Percentiles rank a stretch among this genome's conserved stretches.
phyloP scores from a whole-genome alignment of 2,329 filamentous ascomycete genomes.

The Colletotrichum lindemuthianum region DNA sequence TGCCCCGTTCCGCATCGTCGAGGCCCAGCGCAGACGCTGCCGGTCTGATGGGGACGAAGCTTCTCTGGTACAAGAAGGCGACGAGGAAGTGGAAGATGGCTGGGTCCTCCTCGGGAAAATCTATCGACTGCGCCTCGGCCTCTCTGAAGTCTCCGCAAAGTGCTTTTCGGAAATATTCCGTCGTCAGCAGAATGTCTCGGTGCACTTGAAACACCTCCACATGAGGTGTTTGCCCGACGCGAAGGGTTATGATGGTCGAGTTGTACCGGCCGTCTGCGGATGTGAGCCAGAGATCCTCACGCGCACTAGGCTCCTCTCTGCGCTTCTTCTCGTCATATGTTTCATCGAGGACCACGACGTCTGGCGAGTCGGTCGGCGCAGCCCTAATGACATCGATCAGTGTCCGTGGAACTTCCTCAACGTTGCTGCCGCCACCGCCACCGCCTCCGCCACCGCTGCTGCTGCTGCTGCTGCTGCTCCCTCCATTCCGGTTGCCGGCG shows the following conservation, averaged over 20 bases:
- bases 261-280: conserved; percentile 60
- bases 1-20: conserved; percentile 55
- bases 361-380: conserved; percentile 49
- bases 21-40: conserved; percentile 51
- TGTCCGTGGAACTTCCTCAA: conserved; percentile 37
- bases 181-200: conserved; percentile 55
- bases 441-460: conserved; percentile 7
- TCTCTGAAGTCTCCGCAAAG: conserved; percentile 59
- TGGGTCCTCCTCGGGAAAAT: conserved; percentile 62
- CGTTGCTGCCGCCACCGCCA: conserved; percentile 1
- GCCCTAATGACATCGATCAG: conserved; percentile 53
- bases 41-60: conserved; percentile 57
- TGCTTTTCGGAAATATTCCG: conserved; percentile 60
- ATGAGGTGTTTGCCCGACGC: conserved; percentile 52
- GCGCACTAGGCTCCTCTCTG: conserved; percentile 49
- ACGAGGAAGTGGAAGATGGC: conserved; percentile 62
- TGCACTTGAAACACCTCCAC: conserved; percentile 61
- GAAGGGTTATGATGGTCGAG: conserved; percentile 55
- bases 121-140: conserved; percentile 55
- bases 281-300: conserved; percentile 59
- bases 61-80: conserved; percentile 60
- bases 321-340: conserved; percentile 44
- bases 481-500: conserved; percentile 5
- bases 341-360: conserved; percentile 51
- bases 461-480: conserved; percentile 9